Base-by-base conservation (phyloP, 2,329 filamentous ascomycete genomes). In the Fusarium sp. region DNA sequence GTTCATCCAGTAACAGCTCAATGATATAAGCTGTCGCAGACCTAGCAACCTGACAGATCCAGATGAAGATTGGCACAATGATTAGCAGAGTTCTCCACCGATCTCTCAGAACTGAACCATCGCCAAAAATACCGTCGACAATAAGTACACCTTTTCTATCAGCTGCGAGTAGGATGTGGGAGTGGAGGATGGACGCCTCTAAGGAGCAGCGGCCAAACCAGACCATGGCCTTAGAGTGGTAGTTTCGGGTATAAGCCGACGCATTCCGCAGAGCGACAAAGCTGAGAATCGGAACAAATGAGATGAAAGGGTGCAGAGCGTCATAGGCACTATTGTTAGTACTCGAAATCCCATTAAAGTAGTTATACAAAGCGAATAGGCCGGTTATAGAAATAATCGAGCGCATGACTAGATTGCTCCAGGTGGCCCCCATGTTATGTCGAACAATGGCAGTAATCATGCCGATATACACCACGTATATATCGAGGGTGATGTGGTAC, bases 111-210 rank as follows among this genome's bases (percentile, higher is more conserved):
- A 76, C 62, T 3, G 60, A 69, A 8, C 71, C 69, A 20, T 75
- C 69, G 1, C 68, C 68, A 2, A 70, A 55, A 36, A 76, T 68
- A 4, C 59, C 40, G 15, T 71, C 74, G 1, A 76, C 44, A 4
- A 74, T 48, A 4, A 91, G 79, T 4, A 86, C 68, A 0, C 85
- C 86, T 18, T 83, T 83, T 3, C 84, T 84, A 69, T 90, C 87
- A 3, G 84, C 86, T 1, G 87, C 87, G 11, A 91, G 83, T 81
- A 87, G 88, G 51, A 90, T 81, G 73, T 91, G 89, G 72, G 85
- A 85, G 66, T 90, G 87, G 24, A 91, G 78, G 5, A 88, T 80
- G 67, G 87, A 89, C 1, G 86, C 84, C 74, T 90, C 89, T 2
- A 90, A 80, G 0, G 87, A 87, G 55, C 83, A 85, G 4, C 80